These are phyloP conservation scores for Trichoderma koningii DNA, from an alignment of 2,329 filamentous ascomycete genomes.

Conservation along the genomic window DNA sequence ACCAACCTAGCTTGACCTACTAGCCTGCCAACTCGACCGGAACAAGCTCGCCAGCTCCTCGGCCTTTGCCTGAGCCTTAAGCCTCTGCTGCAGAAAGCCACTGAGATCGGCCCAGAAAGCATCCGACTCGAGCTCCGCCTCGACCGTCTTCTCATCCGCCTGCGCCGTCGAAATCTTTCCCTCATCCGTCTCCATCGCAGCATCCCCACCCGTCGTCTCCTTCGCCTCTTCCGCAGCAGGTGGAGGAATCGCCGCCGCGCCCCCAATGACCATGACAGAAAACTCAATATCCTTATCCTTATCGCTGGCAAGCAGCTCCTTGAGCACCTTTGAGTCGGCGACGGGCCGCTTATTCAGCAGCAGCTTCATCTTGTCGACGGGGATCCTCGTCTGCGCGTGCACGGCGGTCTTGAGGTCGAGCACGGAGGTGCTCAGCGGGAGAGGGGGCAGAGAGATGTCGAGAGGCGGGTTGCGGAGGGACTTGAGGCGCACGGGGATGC, in stretches of 20 bases:
- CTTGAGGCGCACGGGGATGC: conserved; percentile 64
- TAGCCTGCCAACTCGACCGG: conserved; percentile 67
- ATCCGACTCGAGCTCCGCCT: conserved; percentile 64
- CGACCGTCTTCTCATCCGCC: conserved; percentile 37
- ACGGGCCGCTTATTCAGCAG: conserved; percentile 87
- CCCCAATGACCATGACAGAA: conserved; percentile 84
- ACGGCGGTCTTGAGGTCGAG: conserved; percentile 76
- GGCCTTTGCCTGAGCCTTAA: conserved; percentile 70
- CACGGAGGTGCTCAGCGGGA: conserved; percentile 69
- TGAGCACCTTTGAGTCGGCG: conserved; percentile 72
- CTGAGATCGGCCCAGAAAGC: conserved; percentile 87
- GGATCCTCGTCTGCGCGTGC: conserved; percentile 61
- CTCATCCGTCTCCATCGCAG: not conserved
- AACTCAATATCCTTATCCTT: conserved; percentile 64
- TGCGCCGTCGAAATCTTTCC: not conserved
- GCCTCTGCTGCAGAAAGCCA: conserved; percentile 75
- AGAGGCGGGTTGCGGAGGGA: conserved; percentile 75
- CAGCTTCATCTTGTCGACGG: conserved; percentile 80
- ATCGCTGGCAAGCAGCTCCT: conserved; percentile 68
- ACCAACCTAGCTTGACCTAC: conserved; percentile 35
- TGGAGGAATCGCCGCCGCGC: conserved; percentile 52
- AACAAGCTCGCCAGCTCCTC: conserved; percentile 68
- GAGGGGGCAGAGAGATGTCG: conserved; percentile 65
- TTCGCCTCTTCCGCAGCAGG: conserved; percentile 31
- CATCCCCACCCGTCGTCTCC: conserved; percentile 35